phyloP scores from a whole-genome alignment of 2,329 filamentous ascomycete species.

The Aureobasidium sp. region DNA sequence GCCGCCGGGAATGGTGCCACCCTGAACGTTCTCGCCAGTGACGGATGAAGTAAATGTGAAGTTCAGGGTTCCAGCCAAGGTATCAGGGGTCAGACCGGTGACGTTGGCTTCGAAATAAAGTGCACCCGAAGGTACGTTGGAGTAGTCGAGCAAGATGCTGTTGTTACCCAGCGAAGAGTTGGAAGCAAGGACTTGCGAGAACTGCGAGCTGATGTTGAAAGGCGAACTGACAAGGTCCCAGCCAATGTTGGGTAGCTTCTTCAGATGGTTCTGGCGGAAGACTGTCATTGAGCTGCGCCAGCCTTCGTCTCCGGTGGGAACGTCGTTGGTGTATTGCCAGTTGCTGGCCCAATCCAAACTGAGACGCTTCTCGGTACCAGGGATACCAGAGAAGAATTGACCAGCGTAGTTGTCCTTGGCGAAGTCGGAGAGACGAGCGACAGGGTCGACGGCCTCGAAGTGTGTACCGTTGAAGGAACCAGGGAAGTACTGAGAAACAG shows the following conservation, averaged over 20 bases:
- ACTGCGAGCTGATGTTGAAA: constrained; percentile 40
- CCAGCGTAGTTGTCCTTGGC: constrained; percentile 46
- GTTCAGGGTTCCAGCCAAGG: constrained; percentile 35
- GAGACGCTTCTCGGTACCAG: constrained; percentile 33
- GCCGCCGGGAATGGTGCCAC: constrained; percentile 42
- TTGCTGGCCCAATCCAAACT: constrained; percentile 51
- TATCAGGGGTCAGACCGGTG: constrained; percentile 30
- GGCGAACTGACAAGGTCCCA: constrained; percentile 44
- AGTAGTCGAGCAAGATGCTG: constrained; percentile 43
- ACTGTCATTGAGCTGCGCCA: constrained; percentile 47
- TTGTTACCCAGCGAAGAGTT: constrained; percentile 40
- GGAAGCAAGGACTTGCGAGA: constrained; percentile 37
- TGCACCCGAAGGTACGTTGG: constrained; percentile 40
- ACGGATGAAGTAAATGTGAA: constrained; percentile 45
- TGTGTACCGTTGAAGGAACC: constrained; percentile 58
- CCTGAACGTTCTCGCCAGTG: constrained; percentile 41
- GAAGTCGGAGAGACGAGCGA: constrained; percentile 24
- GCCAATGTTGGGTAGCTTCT: constrained; percentile 42
- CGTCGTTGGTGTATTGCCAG: constrained; percentile 47
- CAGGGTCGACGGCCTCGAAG: constrained; percentile 40
- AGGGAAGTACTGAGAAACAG: constrained; percentile 47
- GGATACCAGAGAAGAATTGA: constrained; percentile 45
- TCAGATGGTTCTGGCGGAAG: constrained; percentile 44
- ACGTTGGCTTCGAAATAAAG: constrained; percentile 49
- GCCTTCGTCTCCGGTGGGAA: constrained; percentile 46